Evolutionary conservation across 1,284 basidiomycete species (phyloP).

Genomic region (Moesziomyces sp.): DNA sequence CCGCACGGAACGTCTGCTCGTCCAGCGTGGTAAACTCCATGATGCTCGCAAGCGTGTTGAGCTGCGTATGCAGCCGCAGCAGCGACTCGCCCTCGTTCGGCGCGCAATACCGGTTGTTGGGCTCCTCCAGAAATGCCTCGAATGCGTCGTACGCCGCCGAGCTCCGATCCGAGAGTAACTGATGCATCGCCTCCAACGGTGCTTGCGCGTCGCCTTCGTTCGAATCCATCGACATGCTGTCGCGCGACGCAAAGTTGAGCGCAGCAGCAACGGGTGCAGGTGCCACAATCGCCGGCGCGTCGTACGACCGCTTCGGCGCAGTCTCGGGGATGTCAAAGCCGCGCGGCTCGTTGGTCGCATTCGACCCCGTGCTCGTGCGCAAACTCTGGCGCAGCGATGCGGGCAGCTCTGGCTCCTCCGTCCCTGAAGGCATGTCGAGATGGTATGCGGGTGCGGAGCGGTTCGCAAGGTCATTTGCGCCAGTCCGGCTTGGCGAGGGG

Average conservation of each 20-base stretch:
- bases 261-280: slow-evolving; percentile 38
- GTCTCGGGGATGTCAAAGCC: slow-evolving; percentile 39
- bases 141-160: slow-evolving; percentile 53
- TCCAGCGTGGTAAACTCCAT: slow-evolving; percentile 48
- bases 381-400: slow-evolving; percentile 34
- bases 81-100: slow-evolving; percentile 58
- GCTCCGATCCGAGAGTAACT: slow-evolving; percentile 36
- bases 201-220: slow-evolving; percentile 15
- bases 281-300: slow-evolving; percentile 21
- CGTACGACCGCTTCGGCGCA: slow-evolving; percentile 16
- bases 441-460: slow-evolving; percentile 16
- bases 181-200: slow-evolving; percentile 19
- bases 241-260: slow-evolving; percentile 18
- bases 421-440: slow-evolving; percentile 33
- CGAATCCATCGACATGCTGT: slow-evolving; percentile 43
- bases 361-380: neutral
- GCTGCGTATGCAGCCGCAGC: slow-evolving; percentile 59
- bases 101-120: slow-evolving; percentile 29
- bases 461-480: neutral
- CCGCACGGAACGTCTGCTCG: slow-evolving; percentile 51
- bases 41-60: slow-evolving; percentile 53
- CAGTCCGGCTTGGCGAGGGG: neutral
- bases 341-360: neutral
- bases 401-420: slow-evolving; percentile 36
- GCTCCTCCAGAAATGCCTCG: slow-evolving; percentile 51